A percentile compares a stretch with the other conserved stretches of the same genome.
Evolutionary conservation across 805 yeast genomes (phyloP).

Genomic region (Vanderwaltozyma verrucispora): DNA sequence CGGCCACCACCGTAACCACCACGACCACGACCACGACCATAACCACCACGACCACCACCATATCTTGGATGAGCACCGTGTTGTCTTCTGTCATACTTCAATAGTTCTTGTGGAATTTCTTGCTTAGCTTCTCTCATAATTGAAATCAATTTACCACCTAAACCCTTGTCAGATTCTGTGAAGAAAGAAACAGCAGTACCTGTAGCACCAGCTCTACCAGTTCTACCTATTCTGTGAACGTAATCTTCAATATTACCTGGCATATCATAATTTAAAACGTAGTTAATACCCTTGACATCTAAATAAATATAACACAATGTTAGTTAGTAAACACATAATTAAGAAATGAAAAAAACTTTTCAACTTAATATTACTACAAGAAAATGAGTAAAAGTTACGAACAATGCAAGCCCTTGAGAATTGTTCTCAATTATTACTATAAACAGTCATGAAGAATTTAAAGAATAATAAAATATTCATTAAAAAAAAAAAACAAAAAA

Average conservation of each 20-base stretch:
- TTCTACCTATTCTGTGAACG: slow-evolving; percentile 98
- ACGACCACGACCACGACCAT: slow-evolving; percentile 34
- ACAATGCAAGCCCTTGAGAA: neutral
- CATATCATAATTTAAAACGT: slow-evolving; percentile 92
- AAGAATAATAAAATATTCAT: slow-evolving; percentile 5
- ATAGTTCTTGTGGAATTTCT: slow-evolving; percentile 69
- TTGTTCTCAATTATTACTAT: neutral
- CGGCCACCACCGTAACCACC: slow-evolving; percentile 30
- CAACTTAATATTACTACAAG: neutral
- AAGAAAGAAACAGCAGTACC: slow-evolving; percentile 96
- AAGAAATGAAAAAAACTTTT: neutral
- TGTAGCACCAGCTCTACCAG: slow-evolving; percentile 96
- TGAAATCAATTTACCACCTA: slow-evolving; percentile 83
- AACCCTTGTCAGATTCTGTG: slow-evolving; percentile 75
- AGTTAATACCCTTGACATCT: slow-evolving; percentile 97
- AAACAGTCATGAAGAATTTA: slow-evolving; percentile 1
- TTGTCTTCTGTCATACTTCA: slow-evolving; percentile 64
- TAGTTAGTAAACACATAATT: slow-evolving; percentile 4
- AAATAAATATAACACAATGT: slow-evolving; percentile 7
- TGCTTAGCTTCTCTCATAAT: slow-evolving; percentile 95
- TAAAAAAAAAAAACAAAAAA: slow-evolving; percentile 7
- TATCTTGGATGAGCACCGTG: slow-evolving; percentile 48
- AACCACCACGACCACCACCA: slow-evolving; percentile 44
- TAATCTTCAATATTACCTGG: slow-evolving; percentile 98
- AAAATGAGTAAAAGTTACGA: neutral